Conservation (phyloP, 352 stramenopile genomes). For the Pythium diclinum region DNA sequence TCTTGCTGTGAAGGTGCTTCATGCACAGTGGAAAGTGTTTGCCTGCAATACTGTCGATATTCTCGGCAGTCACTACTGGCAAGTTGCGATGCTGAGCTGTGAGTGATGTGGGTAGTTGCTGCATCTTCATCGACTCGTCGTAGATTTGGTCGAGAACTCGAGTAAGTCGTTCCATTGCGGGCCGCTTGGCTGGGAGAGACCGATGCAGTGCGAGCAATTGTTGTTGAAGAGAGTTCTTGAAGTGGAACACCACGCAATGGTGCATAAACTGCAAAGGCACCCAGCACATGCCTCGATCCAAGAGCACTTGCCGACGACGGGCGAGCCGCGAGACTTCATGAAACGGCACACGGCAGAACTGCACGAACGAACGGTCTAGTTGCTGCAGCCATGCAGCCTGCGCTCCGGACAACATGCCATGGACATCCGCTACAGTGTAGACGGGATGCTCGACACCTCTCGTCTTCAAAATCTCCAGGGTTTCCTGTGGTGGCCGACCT, state of each 20-base stretch:
- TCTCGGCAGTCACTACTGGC: conserved; percentile 49
- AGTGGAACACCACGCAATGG: conserved; percentile 43
- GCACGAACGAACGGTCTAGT: background rate
- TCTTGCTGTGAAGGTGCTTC: conserved; percentile 63
- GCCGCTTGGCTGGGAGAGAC: conserved; percentile 39
- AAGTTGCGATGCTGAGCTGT: background rate
- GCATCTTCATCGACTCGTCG: conserved; percentile 27
- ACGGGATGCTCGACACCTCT: background rate
- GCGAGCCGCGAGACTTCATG: conserved; percentile 33
- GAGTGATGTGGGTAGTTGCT: background rate
- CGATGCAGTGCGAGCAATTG: conserved; percentile 46
- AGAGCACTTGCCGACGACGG: conserved; percentile 35
- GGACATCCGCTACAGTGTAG: background rate
- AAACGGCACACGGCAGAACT: conserved; percentile 23
- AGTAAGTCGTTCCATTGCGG: conserved; percentile 35
- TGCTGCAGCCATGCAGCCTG: conserved; percentile 9
- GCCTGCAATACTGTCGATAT: conserved; percentile 65
- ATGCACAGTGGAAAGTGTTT: conserved; percentile 82
- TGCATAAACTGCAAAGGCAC: conserved; percentile 37
- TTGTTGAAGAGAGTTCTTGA: conserved; percentile 23
- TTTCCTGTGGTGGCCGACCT: background rate
- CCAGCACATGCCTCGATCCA: conserved; percentile 47
- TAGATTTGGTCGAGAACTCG: conserved; percentile 43
- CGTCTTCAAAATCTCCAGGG: conserved; percentile 23
- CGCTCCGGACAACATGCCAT: background rate